phyloP scores from a whole-genome alignment of 2,329 filamentous ascomycete genomes.

The Teratosphaeria nubilosa region DNA sequence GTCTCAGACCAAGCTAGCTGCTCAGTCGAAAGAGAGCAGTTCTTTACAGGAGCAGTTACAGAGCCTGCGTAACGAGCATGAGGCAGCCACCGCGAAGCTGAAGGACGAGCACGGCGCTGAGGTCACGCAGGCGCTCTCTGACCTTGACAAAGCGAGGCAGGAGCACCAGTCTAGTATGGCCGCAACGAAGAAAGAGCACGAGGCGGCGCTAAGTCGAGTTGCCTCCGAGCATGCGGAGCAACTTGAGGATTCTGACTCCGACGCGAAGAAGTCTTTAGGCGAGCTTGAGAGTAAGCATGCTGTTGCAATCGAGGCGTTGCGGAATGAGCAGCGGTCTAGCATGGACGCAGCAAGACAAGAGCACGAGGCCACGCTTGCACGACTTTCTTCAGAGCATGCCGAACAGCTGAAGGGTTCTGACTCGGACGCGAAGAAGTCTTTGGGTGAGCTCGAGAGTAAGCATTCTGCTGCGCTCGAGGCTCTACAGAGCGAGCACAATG shows the following conservation, averaged over 20 bases:
- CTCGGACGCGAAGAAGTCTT: not conserved
- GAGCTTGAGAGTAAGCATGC: not conserved
- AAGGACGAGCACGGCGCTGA: not conserved
- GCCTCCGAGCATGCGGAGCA: constrained; percentile 2
- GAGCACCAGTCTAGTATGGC: constrained; percentile 3
- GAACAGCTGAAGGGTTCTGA: not conserved
- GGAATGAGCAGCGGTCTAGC: constrained; percentile 2
- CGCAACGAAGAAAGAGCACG: not conserved
- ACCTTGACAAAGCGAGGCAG: not conserved
- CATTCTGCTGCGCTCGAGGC: not conserved
- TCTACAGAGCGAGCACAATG: constrained; percentile 1
- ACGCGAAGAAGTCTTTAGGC: not conserved
- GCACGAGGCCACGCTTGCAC: constrained; percentile 1
- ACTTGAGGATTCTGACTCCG: not conserved
- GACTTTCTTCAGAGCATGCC: constrained; percentile 4
- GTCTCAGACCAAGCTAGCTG: constrained; percentile 14
- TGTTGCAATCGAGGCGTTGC: not conserved
- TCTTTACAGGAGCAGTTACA: constrained; percentile 5
- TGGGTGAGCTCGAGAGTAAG: not conserved
- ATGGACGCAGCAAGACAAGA: not conserved
- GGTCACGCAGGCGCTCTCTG: not conserved
- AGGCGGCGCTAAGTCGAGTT: constrained; percentile 2
- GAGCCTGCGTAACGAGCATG: not conserved
- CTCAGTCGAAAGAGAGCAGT: constrained; percentile 6
- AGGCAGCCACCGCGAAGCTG: not conserved